Evolutionary conservation across 768 basidiomycete genomes (phyloP).

Genomic region (Boletus vinaceobasis): DNA sequence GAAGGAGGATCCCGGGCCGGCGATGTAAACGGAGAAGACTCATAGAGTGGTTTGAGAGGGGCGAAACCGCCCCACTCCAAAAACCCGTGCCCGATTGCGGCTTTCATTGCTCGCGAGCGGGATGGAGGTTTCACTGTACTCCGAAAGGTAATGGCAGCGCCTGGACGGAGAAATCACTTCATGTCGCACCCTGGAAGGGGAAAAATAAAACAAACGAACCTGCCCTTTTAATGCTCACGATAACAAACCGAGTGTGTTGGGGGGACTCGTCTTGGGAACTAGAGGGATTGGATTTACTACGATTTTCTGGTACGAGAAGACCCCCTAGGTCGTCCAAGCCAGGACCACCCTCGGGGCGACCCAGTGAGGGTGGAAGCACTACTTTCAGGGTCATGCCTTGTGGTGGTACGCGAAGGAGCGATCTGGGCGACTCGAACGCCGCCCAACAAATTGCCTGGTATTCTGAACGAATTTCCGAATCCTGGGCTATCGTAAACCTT

Average conservation of each 20-base stretch:
- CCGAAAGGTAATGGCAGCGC: slow-evolving; percentile 19
- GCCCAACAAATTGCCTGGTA: slow-evolving; percentile 45
- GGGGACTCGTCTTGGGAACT: slow-evolving; percentile 1
- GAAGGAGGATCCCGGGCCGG: slow-evolving; percentile 9
- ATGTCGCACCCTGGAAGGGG: not conserved
- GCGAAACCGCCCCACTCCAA: slow-evolving; percentile 33
- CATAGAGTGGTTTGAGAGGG: slow-evolving; percentile 28
- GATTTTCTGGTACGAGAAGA: slow-evolving; percentile 24
- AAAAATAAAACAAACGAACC: slow-evolving; percentile 15
- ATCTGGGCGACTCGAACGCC: slow-evolving; percentile 44
- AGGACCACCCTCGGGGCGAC: slow-evolving; percentile 30
- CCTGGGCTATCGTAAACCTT: slow-evolving; percentile 32
- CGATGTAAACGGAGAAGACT: slow-evolving; percentile 26
- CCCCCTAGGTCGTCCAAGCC: slow-evolving; percentile 30
- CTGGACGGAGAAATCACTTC: slow-evolving; percentile 6
- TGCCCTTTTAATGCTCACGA: slow-evolving; percentile 21
- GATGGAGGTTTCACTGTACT: slow-evolving; percentile 21
- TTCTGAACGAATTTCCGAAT: slow-evolving; percentile 41
- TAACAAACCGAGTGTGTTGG: slow-evolving; percentile 8
- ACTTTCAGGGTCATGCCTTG: slow-evolving; percentile 32
- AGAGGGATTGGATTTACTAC: not conserved
- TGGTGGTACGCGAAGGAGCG: slow-evolving; percentile 35
- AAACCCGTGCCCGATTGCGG: slow-evolving; percentile 30
- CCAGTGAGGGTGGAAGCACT: slow-evolving; percentile 22
- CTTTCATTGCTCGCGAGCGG: slow-evolving; percentile 29